Evolutionary conservation across 257 asterid species (phyloP).

Genomic region (Ehretia macrophylla): DNA sequence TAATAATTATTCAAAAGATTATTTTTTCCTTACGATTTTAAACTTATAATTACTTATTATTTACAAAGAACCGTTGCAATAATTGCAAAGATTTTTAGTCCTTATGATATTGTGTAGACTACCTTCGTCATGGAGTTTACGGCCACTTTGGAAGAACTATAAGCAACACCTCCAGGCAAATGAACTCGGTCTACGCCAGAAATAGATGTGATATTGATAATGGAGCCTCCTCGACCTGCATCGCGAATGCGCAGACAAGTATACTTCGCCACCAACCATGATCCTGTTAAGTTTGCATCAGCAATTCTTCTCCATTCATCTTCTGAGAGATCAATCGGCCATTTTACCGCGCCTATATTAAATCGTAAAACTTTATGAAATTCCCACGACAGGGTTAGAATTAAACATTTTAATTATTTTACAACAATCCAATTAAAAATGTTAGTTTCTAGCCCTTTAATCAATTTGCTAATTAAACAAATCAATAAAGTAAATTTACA

Average conservation of each 20-base stretch:
- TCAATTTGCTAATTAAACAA: too few relatives aligned
- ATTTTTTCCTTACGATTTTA: too few relatives aligned
- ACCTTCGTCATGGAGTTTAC: constrained; percentile 29
- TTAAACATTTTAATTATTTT: too few relatives aligned
- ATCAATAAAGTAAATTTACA: too few relatives aligned
- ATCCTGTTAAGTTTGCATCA: constrained; percentile 23
- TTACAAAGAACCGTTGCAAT: too few relatives aligned
- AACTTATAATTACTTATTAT: too few relatives aligned
- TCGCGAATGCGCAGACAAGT: constrained; percentile 22
- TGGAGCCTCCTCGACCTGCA: constrained; percentile 26
- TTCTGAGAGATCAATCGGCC: constrained; percentile 23
- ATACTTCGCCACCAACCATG: constrained; percentile 30
- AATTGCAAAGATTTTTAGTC: too few relatives aligned
- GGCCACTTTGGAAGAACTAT: constrained; percentile 21
- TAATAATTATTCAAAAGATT: too few relatives aligned
- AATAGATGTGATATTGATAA: constrained; percentile 28
- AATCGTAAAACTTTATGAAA: not conserved
- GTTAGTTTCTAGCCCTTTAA: too few relatives aligned
- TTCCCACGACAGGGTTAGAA: too few relatives aligned
- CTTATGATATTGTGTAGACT: not conserved
- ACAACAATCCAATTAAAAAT: too few relatives aligned
- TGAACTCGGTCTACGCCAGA: constrained; percentile 26
- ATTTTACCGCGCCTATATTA: constrained; percentile 14
- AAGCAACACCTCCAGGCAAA: constrained; percentile 28
- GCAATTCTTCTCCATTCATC: constrained; percentile 23